Evolutionary conservation across 257 asterid genomes (phyloP).

Genomic region (Solanum gandarillasii): DNA sequence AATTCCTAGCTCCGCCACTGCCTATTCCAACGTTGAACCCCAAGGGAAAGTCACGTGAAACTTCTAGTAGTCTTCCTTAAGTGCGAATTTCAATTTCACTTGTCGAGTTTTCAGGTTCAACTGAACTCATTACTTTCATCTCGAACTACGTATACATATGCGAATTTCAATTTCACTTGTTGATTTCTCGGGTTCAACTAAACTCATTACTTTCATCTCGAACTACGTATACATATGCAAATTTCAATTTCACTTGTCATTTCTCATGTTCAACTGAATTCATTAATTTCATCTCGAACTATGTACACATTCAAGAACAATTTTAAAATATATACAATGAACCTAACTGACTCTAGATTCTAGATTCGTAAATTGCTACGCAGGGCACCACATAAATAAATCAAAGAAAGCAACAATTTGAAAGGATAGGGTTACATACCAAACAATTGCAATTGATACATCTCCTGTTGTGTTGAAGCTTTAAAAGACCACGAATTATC

Average conservation of each 20-base stretch:
- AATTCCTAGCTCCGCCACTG: too few species aligned
- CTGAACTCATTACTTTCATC: not conserved
- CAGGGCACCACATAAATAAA: not conserved
- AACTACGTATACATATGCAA: not conserved
- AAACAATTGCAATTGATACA: conserved; percentile 82
- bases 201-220: not conserved
- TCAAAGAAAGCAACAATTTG: not conserved
- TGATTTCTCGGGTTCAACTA: not conserved
- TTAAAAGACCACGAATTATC: conserved; percentile 66
- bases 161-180: not conserved
- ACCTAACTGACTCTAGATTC: not conserved
- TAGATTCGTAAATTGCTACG: not conserved
- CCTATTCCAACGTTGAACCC: not conserved
- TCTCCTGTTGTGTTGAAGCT: conserved; percentile 62
- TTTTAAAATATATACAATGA: not conserved
- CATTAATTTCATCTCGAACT: not conserved
- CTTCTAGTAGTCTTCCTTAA: not conserved
- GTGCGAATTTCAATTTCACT: not conserved
- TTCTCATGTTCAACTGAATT: not conserved
- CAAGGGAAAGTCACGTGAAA: not conserved
- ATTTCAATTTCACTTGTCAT: not conserved
- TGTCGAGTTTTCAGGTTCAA: not conserved
- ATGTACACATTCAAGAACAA: not conserved
- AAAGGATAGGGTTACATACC: conserved; percentile 23
- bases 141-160: not conserved